These are phyloP conservation scores for Artemisia argyi DNA, from an alignment of 129 eudicot species.

Conservation along the genomic window DNA sequence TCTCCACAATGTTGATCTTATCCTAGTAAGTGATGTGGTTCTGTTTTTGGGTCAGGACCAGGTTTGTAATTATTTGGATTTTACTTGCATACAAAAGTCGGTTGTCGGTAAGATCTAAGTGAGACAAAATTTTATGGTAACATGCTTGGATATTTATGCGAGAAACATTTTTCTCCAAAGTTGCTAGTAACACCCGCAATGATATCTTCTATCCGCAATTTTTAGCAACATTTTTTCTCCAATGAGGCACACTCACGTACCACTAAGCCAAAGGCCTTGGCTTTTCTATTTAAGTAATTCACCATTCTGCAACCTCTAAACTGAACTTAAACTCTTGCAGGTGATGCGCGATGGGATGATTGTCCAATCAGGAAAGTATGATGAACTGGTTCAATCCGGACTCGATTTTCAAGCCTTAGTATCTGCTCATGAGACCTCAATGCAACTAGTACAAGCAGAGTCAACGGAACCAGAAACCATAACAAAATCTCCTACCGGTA, in stretches of 20 bases:
- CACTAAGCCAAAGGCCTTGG: no score
- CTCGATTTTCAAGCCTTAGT: conserved; percentile 67
- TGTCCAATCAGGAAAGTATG: conserved; percentile 73
- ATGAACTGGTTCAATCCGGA: conserved; percentile 50
- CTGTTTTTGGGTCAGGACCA: background rate
- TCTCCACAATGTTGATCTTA: conserved; percentile 72
- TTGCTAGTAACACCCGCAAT: no score
- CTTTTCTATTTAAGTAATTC: no score
- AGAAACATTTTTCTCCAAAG: no score
- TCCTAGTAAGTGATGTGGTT: conserved; percentile 48
- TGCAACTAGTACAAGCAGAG: conserved; percentile 63
- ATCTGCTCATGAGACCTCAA: conserved; percentile 67
- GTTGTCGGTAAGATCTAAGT: background rate
- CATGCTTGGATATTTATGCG: no score
- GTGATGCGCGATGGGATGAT: conserved; percentile 76
- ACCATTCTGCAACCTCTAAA: no score
- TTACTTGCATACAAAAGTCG: background rate
- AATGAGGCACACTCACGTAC: no score
- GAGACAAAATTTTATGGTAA: no score
- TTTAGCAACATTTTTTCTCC: no score
- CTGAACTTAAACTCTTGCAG: conserved; percentile 23
- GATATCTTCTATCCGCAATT: no score
- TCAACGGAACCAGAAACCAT: conserved; percentile 19
- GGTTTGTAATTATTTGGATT: background rate
- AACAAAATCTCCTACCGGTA: conserved; percentile 24